Conservation (phyloP, 208 protist species). For the Angomonas desouzai region DNA sequence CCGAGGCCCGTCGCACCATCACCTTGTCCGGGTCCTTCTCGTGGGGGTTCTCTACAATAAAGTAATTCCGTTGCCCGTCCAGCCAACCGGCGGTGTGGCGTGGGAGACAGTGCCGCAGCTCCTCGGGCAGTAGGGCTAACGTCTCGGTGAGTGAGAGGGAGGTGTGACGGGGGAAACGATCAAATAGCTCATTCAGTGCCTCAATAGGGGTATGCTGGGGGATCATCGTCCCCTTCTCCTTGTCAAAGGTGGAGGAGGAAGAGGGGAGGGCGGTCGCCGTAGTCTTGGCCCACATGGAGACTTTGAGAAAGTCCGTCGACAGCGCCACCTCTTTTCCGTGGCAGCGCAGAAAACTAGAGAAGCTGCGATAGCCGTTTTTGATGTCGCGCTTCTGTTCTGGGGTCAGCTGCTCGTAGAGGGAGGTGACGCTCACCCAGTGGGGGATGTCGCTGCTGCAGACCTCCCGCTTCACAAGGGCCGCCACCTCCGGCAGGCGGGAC, state of each 20-base stretch:
- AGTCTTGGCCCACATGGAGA: conserved; percentile 59
- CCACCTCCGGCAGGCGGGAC: conserved; percentile 69
- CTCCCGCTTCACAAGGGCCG: conserved; percentile 39
- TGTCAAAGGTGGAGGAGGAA: background rate
- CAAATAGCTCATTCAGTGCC: conserved; percentile 67
- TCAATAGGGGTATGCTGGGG: conserved; percentile 43
- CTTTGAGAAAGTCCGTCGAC: conserved; percentile 81
- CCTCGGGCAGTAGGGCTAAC: conserved; percentile 42
- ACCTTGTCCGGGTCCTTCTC: conserved; percentile 39
- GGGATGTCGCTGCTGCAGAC: conserved; percentile 73
- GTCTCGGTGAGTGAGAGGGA: conserved; percentile 55
- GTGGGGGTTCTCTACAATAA: conserved; percentile 57
- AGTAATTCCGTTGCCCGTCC: conserved; percentile 48
- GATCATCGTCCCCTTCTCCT: background rate
- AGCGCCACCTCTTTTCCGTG: conserved; percentile 72
- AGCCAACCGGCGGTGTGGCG: conserved; percentile 59
- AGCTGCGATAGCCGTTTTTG: conserved; percentile 64
- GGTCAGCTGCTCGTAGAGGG: conserved; percentile 78
- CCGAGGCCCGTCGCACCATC: conserved; percentile 53
- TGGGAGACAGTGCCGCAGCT: conserved; percentile 42
- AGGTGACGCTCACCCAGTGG: conserved; percentile 77
- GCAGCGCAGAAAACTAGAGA: conserved; percentile 78
- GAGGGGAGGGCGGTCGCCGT: background rate
- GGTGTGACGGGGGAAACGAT: conserved; percentile 50
- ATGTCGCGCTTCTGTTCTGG: conserved; percentile 49